These are phyloP conservation scores for Mycosarcoma mackinlayi DNA, from an alignment of 1,284 basidiomycete genomes.

Conservation along the genomic window DNA sequence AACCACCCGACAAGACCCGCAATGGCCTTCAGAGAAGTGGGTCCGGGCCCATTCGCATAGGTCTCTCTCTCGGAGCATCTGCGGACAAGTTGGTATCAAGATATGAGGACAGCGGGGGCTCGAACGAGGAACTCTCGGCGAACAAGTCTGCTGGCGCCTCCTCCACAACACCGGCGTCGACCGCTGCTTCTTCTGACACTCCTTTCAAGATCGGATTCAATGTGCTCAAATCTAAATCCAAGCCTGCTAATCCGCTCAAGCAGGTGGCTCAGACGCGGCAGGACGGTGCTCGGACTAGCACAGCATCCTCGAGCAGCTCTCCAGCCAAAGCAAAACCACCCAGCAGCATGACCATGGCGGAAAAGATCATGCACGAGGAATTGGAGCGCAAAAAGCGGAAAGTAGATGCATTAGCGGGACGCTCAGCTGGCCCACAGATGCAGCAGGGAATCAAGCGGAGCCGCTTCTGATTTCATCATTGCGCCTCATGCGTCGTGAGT, in stretches of 20 bases:
- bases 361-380: slow-evolving; percentile 65
- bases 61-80: slow-evolving; percentile 24
- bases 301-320: slow-evolving; percentile 6
- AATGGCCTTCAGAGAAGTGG: slow-evolving; percentile 42
- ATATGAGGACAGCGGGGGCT: background rate
- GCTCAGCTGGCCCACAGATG: slow-evolving; percentile 46
- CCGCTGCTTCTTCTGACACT: slow-evolving; percentile 4
- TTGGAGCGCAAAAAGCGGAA: slow-evolving; percentile 47
- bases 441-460: slow-evolving; percentile 55
- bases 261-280: background rate
- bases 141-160: background rate
- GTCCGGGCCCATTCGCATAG: slow-evolving; percentile 50
- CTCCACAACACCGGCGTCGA: background rate
- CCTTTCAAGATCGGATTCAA: slow-evolving; percentile 46
- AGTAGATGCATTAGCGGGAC: slow-evolving; percentile 8
- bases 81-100: background rate
- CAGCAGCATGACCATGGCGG: slow-evolving; percentile 56
- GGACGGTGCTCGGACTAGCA: background rate
- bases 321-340: slow-evolving; percentile 32
- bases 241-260: slow-evolving; percentile 37
- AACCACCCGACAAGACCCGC: slow-evolving; percentile 9
- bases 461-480: slow-evolving; percentile 37
- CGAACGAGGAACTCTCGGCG: too few relatives aligned
- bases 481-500: background rate
- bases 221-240: slow-evolving; percentile 48